Evolutionary conservation across 2,329 filamentous ascomycete genomes (phyloP).

Genomic region (Fusarium napiforme): DNA sequence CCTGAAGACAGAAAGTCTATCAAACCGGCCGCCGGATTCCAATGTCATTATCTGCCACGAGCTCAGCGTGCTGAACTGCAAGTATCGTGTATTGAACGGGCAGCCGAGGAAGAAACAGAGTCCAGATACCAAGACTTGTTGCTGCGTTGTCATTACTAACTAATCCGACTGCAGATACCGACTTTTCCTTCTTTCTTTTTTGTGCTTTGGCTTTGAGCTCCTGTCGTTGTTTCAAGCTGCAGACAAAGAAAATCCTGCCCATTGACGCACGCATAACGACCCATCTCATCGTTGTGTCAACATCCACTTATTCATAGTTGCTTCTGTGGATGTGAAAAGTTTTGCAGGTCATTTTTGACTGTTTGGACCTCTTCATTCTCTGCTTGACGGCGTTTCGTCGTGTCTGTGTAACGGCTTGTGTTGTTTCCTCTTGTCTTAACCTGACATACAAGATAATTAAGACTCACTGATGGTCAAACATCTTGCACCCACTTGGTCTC

Average conservation of each 20-base stretch:
- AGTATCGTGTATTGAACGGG: constrained; percentile 4
- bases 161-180: constrained; percentile 17
- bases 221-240: constrained; percentile 18
- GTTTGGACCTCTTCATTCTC: constrained; percentile 2
- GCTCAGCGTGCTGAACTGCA: neutral
- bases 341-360: constrained; percentile 18
- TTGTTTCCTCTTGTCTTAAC: constrained; percentile 13
- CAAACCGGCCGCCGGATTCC: constrained; percentile 22
- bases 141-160: constrained; percentile 11
- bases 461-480: constrained; percentile 29
- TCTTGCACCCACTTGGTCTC: constrained; percentile 23
- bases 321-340: constrained; percentile 39
- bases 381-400: neutral
- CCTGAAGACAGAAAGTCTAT: constrained; percentile 1
- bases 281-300: constrained; percentile 26
- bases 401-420: constrained; percentile 12
- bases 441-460: constrained; percentile 19
- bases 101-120: constrained; percentile 6
- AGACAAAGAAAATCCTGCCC: constrained; percentile 5
- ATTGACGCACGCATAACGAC: constrained; percentile 29
- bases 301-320: constrained; percentile 34
- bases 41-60: neutral
- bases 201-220: constrained; percentile 4
- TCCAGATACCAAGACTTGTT: constrained; percentile 3
- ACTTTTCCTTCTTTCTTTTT: constrained; percentile 2